Evolutionary conservation across 2,329 filamentous ascomycete genomes (phyloP).

Genomic region (Penicillium expansum): DNA sequence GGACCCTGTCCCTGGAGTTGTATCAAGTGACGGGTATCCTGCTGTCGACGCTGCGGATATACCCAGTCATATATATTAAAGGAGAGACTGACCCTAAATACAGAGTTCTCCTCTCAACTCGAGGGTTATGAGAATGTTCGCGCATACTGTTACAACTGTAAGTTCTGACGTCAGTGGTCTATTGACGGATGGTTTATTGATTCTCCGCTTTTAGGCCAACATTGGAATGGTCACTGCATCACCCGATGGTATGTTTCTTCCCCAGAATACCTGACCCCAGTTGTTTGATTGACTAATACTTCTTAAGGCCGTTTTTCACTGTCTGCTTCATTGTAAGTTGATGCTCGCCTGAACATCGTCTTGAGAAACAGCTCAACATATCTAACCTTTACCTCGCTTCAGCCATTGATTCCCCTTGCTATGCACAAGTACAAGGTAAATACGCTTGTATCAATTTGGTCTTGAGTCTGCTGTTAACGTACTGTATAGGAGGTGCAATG

Average conservation of each 20-base stretch:
- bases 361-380: not conserved
- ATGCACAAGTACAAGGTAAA: conserved; percentile 41
- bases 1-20: conserved; percentile 10
- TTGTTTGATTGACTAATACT: conserved; percentile 7
- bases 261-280: not conserved
- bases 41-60: conserved; percentile 3
- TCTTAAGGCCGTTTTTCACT: conserved; percentile 45
- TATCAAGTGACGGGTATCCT: not conserved
- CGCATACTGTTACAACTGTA: conserved; percentile 48
- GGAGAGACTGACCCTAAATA: conserved; percentile 15
- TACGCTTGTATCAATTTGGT: not conserved
- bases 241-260: conserved; percentile 40
- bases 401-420: conserved; percentile 42
- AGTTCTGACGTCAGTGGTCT: conserved; percentile 17
- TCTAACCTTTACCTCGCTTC: conserved; percentile 9
- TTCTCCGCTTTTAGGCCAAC: conserved; percentile 31
- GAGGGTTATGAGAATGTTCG: conserved; percentile 47
- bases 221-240: conserved; percentile 46
- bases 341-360: not conserved
- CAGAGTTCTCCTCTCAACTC: conserved; percentile 46
- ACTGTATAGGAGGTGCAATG: conserved; percentile 37
- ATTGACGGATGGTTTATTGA: not conserved
- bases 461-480: not conserved
- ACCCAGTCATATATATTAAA: conserved; percentile 5
- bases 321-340: conserved; percentile 44